phyloP scores from a whole-genome alignment of 495 filamentous ascomycete species.

The Aspergillus egyptiacus region DNA sequence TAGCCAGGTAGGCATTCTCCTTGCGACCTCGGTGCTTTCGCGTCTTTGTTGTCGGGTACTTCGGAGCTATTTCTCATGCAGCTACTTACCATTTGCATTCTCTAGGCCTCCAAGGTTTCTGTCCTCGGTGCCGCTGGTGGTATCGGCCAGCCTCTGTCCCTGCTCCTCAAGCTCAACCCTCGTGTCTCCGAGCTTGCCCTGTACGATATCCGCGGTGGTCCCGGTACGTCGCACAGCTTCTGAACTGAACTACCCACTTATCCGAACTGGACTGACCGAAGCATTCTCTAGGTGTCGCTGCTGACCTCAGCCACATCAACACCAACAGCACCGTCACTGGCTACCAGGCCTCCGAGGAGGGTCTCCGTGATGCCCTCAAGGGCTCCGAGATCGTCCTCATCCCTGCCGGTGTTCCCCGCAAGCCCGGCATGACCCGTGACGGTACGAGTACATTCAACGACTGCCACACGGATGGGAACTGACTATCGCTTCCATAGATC shows the following conservation, averaged over 20 bases:
- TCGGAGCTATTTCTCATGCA: slow-evolving; percentile 11
- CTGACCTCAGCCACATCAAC: slow-evolving; percentile 97
- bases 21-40: slow-evolving; percentile 10
- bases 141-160: slow-evolving; percentile 95
- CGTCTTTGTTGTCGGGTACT: slow-evolving; percentile 5
- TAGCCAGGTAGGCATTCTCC: slow-evolving; percentile 59
- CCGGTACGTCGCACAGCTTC: slow-evolving; percentile 57
- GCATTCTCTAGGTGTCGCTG: slow-evolving; percentile 72
- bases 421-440: slow-evolving; percentile 99
- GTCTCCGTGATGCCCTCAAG: slow-evolving; percentile 71
- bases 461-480: slow-evolving; percentile 1
- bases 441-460: slow-evolving; percentile 35
- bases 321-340: slow-evolving; percentile 93
- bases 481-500: slow-evolving; percentile 47
- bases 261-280: slow-evolving; percentile 5
- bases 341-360: slow-evolving; percentile 69
- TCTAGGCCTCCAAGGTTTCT: slow-evolving; percentile 89
- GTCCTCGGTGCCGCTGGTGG: slow-evolving; percentile 94
- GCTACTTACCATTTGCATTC: slow-evolving; percentile 30
- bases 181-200: slow-evolving; percentile 85
- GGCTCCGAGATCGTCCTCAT: slow-evolving; percentile 92
- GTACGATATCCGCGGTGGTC: slow-evolving; percentile 93
- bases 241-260: neutral
- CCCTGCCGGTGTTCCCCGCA: slow-evolving; percentile 96
- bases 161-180: slow-evolving; percentile 97